These are phyloP conservation scores for Salisapilia sapeloensis DNA, from an alignment of 352 stramenopile species.

Conservation along the genomic window DNA sequence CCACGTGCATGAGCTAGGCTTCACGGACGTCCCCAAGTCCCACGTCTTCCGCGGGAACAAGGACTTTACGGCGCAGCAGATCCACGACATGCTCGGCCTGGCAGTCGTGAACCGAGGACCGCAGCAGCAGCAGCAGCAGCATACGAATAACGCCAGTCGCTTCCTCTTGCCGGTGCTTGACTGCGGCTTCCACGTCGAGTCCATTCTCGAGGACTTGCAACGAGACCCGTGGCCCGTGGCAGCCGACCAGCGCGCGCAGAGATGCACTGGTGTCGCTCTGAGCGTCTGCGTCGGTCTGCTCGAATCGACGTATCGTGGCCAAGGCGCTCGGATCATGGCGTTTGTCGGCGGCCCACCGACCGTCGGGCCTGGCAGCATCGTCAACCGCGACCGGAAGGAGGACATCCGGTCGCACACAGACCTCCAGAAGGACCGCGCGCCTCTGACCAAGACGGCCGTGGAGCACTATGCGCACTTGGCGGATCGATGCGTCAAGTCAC, in stretches of 20 bases:
- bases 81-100: conserved; percentile 95
- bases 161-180: conserved; percentile 96
- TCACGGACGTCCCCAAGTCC: conserved; percentile 90
- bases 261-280: conserved; percentile 94
- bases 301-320: conserved; percentile 89
- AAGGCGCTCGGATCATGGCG: conserved; percentile 95
- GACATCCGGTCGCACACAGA: conserved; percentile 96
- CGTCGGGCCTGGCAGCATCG: conserved; percentile 90
- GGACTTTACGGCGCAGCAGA: conserved; percentile 90
- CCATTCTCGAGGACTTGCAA: conserved; percentile 95
- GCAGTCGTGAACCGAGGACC: conserved; percentile 33
- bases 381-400: conserved; percentile 90
- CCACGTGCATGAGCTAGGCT: conserved; percentile 97
- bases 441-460: conserved; percentile 89
- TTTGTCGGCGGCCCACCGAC: conserved; percentile 96
- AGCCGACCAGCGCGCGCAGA: conserved; percentile 88
- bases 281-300: conserved; percentile 92
- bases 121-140: conserved; percentile 56
- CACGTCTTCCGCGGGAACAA: conserved; percentile 99
- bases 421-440: conserved; percentile 88
- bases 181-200: conserved; percentile 94
- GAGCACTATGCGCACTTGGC: conserved; percentile 93
- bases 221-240: conserved; percentile 96
- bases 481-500: conserved; percentile 80
- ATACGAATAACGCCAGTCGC: conserved; percentile 71